A percentile compares a stretch with the other conserved stretches of the same genome.
These are phyloP conservation scores for Candida hispaniensis DNA, from an alignment of 805 yeast species.

Conservation along the genomic window DNA sequence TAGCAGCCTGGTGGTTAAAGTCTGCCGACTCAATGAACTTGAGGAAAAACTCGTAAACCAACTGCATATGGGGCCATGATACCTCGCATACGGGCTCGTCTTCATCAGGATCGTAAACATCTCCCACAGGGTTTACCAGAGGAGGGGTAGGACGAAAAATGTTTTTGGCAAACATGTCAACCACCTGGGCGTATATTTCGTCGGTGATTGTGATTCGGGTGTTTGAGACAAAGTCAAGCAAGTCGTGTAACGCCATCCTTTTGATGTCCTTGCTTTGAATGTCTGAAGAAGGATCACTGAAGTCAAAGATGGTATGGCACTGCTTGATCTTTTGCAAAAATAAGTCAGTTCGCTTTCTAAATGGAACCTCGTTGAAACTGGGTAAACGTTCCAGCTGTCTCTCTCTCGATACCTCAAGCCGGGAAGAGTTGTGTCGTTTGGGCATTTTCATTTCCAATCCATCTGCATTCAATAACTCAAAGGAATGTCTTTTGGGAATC, in stretches of 20 bases:
- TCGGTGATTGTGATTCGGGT: conserved; percentile 80
- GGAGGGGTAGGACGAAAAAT: conserved; percentile 96
- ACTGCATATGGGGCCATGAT: conserved; percentile 98
- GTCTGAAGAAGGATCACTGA: conserved; percentile 85
- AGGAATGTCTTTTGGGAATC: conserved; percentile 39
- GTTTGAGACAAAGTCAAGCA: conserved; percentile 75
- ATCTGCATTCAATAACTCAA: conserved; percentile 49
- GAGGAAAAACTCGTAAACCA: conserved; percentile 87
- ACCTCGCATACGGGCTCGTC: conserved; percentile 95
- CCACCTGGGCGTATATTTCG: conserved; percentile 80
- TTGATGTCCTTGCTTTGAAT: conserved; percentile 88
- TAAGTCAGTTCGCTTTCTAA: conserved; percentile 66
- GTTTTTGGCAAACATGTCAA: conserved; percentile 79
- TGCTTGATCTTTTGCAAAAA: conserved; percentile 86
- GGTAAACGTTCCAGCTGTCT: conserved; percentile 69
- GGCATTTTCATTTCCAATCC: conserved; percentile 80
- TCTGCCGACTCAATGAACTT: conserved; percentile 91
- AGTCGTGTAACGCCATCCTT: conserved; percentile 74
- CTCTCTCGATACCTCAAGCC: conserved; percentile 70
- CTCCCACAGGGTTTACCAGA: conserved; percentile 95
- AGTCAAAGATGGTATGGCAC: conserved; percentile 89
- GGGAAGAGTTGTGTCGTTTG: conserved; percentile 81
- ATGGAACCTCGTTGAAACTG: conserved; percentile 75
- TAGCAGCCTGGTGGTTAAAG: conserved; percentile 86
- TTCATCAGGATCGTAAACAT: conserved; percentile 93